These are phyloP conservation scores for Penicillium decumbens DNA, from an alignment of 2,329 filamentous ascomycete genomes.

Conservation along the genomic window DNA sequence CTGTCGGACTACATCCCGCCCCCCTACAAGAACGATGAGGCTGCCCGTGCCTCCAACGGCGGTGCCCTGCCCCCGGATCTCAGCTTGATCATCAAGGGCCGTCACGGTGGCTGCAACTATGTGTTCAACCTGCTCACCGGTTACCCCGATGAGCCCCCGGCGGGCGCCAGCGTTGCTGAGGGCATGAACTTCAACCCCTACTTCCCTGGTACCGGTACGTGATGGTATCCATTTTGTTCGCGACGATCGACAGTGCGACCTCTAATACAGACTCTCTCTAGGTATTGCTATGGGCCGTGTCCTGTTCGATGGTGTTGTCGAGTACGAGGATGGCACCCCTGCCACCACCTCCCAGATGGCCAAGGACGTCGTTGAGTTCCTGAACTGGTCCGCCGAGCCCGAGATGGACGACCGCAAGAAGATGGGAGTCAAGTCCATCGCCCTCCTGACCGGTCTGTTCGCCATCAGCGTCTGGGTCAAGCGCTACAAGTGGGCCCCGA, in stretches of 20 bases:
- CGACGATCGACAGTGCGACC: not conserved
- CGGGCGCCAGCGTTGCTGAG: slow-evolving; percentile 75
- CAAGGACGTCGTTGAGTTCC: slow-evolving; percentile 97
- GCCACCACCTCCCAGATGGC: slow-evolving; percentile 98
- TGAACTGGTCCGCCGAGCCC: slow-evolving; percentile 98
- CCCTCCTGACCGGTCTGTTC: slow-evolving; percentile 71
- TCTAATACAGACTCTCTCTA: slow-evolving; percentile 22
- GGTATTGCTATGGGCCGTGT: slow-evolving; percentile 97
- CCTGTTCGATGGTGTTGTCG: slow-evolving; percentile 92
- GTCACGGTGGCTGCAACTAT: slow-evolving; percentile 97
- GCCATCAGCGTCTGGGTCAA: slow-evolving; percentile 95
- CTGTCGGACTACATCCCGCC: slow-evolving; percentile 92
- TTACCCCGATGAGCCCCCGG: slow-evolving; percentile 93
- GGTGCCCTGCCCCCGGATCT: slow-evolving; percentile 97
- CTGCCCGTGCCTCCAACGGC: slow-evolving; percentile 95
- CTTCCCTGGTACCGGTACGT: slow-evolving; percentile 87
- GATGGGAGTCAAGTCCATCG: slow-evolving; percentile 97
- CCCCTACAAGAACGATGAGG: slow-evolving; percentile 99
- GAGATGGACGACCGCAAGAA: slow-evolving; percentile 99
- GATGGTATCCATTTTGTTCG: not conserved
- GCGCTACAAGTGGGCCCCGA: slow-evolving; percentile 97
- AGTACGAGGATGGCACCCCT: slow-evolving; percentile 94
- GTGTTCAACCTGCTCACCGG: slow-evolving; percentile 95
- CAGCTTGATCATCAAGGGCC: slow-evolving; percentile 93
- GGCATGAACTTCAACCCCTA: slow-evolving; percentile 99